phyloP scores from a whole-genome alignment of 495 filamentous ascomycete genomes.

The Terfezia claveryi region DNA sequence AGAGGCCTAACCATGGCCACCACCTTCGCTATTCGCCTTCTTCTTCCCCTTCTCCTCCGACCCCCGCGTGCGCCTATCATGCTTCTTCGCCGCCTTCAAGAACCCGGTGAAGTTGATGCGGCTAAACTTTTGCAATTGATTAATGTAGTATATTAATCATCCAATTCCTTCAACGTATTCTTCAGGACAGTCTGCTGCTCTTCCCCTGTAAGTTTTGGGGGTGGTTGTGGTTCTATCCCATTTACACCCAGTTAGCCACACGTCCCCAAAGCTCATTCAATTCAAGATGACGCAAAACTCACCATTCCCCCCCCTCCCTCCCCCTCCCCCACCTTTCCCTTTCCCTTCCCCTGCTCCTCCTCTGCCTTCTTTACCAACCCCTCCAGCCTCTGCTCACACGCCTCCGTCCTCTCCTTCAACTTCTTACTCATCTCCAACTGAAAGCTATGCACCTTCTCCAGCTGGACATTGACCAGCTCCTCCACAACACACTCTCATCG shows the following conservation, averaged over 20 bases:
- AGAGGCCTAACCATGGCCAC: conserved; percentile 59
- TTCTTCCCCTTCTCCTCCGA: conserved; percentile 19
- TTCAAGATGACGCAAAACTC: not conserved
- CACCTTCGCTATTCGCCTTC: conserved; percentile 4
- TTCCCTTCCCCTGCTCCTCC: not conserved
- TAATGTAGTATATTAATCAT: conserved; percentile 69
- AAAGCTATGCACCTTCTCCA: conserved; percentile 87
- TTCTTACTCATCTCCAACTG: conserved; percentile 52
- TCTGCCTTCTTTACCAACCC: conserved; percentile 20
- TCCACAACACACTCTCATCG: conserved; percentile 84
- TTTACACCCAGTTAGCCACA: too few relatives aligned
- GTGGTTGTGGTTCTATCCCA: not conserved
- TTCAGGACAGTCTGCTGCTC: conserved; percentile 34
- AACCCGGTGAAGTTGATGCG: conserved; percentile 95
- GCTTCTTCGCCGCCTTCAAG: conserved; percentile 94
- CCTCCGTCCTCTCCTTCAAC: conserved; percentile 31
- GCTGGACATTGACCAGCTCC: conserved; percentile 76
- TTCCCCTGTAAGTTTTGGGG: conserved; percentile 17
- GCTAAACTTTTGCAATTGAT: conserved; percentile 82
- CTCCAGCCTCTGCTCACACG: conserved; percentile 30
- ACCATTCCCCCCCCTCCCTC: not conserved
- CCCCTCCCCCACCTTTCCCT: conserved; percentile 12
- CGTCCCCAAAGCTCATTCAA: not conserved
- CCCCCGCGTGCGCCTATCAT: conserved; percentile 70
- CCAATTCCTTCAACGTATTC: conserved; percentile 55